Base-by-base conservation (phyloP, 1,284 basidiomycete species). In the Ceraceosorus guamensis region DNA sequence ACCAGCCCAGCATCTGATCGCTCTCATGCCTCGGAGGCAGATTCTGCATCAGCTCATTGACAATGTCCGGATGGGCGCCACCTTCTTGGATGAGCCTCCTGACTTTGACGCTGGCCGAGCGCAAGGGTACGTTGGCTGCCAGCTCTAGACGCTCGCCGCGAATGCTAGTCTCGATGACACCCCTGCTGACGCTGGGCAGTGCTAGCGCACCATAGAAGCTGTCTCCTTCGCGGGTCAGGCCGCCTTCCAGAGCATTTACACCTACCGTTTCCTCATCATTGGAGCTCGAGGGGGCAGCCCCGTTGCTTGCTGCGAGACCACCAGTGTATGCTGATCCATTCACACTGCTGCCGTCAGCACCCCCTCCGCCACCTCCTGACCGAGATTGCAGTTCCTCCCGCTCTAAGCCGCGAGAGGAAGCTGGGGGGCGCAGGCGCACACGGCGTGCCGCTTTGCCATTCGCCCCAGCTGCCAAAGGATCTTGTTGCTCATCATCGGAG, bases 191-290 rank as follows among this genome's bases (percentile, higher is more conserved):
- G 46, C 65, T 68, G 7, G 71, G 71, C 31, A 74, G 52, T 24
- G 71, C 71, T 2, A 73, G 60, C 13, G 69, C 70, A 31, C 71
- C 71, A 39, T 68, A 74, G 65, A 66, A 74, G 45, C 61, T 66
- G 52, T 68, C 64, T 33, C 71, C 70, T 35, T 71, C 70, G 34
- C 62, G 60, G 34, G 67, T 67, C 10, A 73, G 59, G 11, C 68
- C 66, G 32, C 70, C 70, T 51, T 68, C 68, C 46, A 72, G 63
- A 37, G 68, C 62, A 33, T 49, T 59, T 10, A 24, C 14, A 8
- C 16, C 16, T 13, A 35, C 16, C 5, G 49, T n/a, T 6, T 52
- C 48, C 6, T 39, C 49, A n/a, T 13, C 33, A n/a, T n/a, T n/a
- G n/a, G n/a, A n/a, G n/a, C 13, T 47, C 52, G 13, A 31, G 18